Evolutionary conservation across 768 basidiomycete species (phyloP).

Genomic region (Polyporus arcularius): DNA sequence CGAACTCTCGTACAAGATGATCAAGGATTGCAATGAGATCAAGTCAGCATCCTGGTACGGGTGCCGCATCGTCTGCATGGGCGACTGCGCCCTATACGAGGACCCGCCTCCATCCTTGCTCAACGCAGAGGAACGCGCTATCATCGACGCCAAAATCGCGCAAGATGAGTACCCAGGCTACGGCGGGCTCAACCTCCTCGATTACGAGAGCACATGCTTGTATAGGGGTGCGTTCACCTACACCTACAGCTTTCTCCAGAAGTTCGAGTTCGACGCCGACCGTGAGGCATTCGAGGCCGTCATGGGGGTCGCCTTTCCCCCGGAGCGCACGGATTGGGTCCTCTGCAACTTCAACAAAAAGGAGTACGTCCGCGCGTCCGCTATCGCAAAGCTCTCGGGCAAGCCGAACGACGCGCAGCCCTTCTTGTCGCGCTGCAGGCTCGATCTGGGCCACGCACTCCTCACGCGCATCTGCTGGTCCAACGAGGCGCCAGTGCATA

Average conservation of each 20-base stretch:
- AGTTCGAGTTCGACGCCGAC: not conserved
- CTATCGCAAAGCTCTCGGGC: not conserved
- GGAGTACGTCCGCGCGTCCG: slow-evolving; percentile 6
- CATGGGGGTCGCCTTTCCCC: not conserved
- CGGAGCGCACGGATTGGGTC: slow-evolving; percentile 7
- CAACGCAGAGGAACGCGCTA: not conserved
- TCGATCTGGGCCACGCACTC: slow-evolving; percentile 6
- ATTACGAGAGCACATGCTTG: not conserved
- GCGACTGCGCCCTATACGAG: slow-evolving; percentile 50
- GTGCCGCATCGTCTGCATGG: slow-evolving; percentile 60
- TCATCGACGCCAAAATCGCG: not conserved
- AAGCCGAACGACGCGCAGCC: slow-evolving; percentile 1
- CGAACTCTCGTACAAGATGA: not conserved
- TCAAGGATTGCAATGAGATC: not conserved
- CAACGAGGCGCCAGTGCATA: not conserved
- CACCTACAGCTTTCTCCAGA: not conserved
- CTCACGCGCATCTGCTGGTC: slow-evolving; percentile 1
- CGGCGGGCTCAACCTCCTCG: not conserved
- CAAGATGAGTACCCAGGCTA: not conserved
- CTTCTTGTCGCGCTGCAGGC: not conserved
- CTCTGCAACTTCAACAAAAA: slow-evolving; percentile 4
- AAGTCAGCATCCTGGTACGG: slow-evolving; percentile 5
- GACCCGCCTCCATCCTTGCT: not conserved
- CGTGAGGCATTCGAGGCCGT: not conserved
- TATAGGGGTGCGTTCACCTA: not conserved